These are phyloP conservation scores for Lichtheimia ornata DNA, from an alignment of 371 early-diverging fungal species.

Conservation along the genomic window DNA sequence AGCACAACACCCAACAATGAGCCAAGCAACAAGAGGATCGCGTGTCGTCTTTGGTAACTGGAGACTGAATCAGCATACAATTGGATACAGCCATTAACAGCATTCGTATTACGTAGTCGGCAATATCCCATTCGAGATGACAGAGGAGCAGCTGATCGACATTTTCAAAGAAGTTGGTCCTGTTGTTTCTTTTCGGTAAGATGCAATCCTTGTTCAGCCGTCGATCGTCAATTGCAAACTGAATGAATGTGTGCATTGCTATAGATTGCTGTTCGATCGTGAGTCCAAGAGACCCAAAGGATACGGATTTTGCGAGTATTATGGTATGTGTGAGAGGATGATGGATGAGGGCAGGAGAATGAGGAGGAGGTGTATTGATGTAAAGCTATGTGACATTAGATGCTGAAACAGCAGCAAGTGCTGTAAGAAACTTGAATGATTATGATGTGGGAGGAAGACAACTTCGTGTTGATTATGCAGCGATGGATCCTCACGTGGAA, in stretches of 20 bases:
- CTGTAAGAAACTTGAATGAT: slow-evolving; percentile 80
- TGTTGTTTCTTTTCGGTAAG: slow-evolving; percentile 73
- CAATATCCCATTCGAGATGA: slow-evolving; percentile 84
- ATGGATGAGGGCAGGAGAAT: too few relatives aligned
- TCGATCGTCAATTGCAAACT: neutral
- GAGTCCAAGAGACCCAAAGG: slow-evolving; percentile 90
- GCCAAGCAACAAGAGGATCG: slow-evolving; percentile 49
- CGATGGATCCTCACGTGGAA: slow-evolving; percentile 51
- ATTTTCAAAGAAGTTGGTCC: slow-evolving; percentile 91
- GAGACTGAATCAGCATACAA: neutral
- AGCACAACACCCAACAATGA: neutral
- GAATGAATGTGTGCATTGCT: neutral
- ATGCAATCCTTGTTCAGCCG: neutral
- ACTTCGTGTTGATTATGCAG: slow-evolving; percentile 86
- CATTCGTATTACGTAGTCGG: slow-evolving; percentile 55
- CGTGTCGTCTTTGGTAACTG: slow-evolving; percentile 60
- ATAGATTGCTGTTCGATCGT: slow-evolving; percentile 80
- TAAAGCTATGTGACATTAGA: slow-evolving; percentile 36
- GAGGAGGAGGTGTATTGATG: too few relatives aligned
- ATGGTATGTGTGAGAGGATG: slow-evolving; percentile 41
- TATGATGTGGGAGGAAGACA: slow-evolving; percentile 83
- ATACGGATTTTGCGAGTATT: slow-evolving; percentile 89
- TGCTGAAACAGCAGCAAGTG: slow-evolving; percentile 79
- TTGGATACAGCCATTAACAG: neutral
- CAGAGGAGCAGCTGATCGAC: slow-evolving; percentile 88